Percentiles rank a stretch among this genome's conserved stretches.
Conservation (phyloP, 306 rosid species). For the Gynostemma pentaphyllum region DNA sequence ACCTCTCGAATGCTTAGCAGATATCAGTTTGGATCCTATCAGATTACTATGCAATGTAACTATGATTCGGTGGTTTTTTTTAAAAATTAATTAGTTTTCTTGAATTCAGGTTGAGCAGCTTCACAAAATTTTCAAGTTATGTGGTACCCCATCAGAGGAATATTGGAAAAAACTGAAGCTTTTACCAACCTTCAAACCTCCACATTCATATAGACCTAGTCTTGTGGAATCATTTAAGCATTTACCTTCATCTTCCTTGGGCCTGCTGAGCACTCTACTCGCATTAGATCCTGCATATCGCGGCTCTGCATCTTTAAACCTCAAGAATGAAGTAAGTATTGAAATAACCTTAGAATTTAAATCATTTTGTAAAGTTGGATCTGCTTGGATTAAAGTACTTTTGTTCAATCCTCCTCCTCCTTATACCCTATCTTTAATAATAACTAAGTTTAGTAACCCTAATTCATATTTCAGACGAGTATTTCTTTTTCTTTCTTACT, state of each 20-base stretch:
- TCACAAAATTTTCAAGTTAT: slow-evolving; percentile 68
- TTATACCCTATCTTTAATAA: too few relatives aligned
- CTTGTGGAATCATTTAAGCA: slow-evolving; percentile 46
- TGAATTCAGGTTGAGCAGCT: slow-evolving; percentile 79
- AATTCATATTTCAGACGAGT: too few relatives aligned
- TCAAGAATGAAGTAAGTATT: slow-evolving; percentile 44
- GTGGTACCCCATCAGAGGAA: slow-evolving; percentile 90
- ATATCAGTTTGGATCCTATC: too few relatives aligned
- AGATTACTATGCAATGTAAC: neutral
- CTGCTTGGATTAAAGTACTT: too few relatives aligned
- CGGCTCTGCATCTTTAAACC: slow-evolving; percentile 60
- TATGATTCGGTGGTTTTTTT: neutral
- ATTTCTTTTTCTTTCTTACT: too few relatives aligned
- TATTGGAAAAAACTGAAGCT: slow-evolving; percentile 66
- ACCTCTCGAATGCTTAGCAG: too few relatives aligned
- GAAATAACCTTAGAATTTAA: neutral
- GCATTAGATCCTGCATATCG: slow-evolving; percentile 74
- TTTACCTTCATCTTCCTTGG: slow-evolving; percentile 60
- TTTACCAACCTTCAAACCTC: slow-evolving; percentile 55
- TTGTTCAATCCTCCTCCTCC: too few relatives aligned
- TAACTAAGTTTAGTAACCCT: too few relatives aligned
- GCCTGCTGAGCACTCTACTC: slow-evolving; percentile 61
- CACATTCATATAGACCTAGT: slow-evolving; percentile 51
- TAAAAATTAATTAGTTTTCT: neutral
- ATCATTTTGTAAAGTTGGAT: slow-evolving; percentile 8